Conservation (phyloP, 169 alveolate genomes). For the Eimeria zaria region DNA sequence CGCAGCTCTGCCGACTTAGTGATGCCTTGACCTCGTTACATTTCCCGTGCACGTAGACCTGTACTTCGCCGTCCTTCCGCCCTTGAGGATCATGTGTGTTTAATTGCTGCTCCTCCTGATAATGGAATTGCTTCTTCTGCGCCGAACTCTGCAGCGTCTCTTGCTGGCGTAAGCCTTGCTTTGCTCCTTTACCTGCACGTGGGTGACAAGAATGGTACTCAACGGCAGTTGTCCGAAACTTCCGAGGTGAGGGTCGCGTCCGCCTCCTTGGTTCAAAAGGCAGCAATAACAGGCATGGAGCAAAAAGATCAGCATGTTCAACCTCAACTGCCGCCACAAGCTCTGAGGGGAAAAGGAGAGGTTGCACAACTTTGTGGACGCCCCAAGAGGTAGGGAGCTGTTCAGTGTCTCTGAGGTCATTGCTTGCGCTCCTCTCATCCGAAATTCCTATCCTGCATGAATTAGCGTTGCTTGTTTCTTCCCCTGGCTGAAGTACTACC, state of each 20-base stretch:
- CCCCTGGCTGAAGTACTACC: not conserved
- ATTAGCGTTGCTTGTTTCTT: not conserved
- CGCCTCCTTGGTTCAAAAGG: not conserved
- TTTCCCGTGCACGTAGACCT: constrained; percentile 15
- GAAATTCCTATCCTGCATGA: not conserved
- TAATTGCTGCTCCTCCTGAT: not conserved
- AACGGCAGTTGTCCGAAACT: not conserved
- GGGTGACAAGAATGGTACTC: not conserved
- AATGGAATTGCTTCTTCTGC: not conserved
- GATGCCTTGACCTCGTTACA: constrained; percentile 9
- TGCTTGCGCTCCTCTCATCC: not conserved
- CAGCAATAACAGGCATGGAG: not conserved
- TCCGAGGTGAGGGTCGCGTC: not conserved
- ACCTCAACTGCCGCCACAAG: constrained; percentile 40
- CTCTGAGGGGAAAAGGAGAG: constrained; percentile 64
- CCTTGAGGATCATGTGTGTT: not conserved
- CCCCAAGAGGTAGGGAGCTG: constrained; percentile 7
- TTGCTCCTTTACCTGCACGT: not conserved
- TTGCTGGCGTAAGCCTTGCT: constrained; percentile 8
- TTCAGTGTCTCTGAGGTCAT: not conserved
- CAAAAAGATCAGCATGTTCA: not conserved
- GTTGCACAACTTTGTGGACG: not conserved
- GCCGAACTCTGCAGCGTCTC: not conserved
- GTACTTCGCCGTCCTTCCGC: constrained; percentile 34
- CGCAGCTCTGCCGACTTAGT: constrained; percentile 38